Base-by-base conservation (phyloP, 805 yeast species). In the Zygosaccharomyces lentus region DNA sequence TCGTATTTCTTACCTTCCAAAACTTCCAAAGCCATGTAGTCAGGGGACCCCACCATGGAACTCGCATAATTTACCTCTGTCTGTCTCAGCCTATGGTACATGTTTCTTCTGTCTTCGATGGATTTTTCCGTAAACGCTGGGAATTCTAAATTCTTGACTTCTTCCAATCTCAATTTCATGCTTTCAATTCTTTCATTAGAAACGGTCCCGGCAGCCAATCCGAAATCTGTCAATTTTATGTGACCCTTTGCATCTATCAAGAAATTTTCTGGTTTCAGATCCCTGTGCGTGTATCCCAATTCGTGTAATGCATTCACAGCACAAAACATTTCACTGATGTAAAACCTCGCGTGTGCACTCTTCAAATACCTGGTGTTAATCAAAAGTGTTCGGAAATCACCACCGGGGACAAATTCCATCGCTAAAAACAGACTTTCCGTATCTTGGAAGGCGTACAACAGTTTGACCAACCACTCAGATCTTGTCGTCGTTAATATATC, bases 371-470 rank as follows among this genome's bases (percentile, higher is more conserved):
- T 96, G 5, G 98, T 91, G 64, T 90, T 91, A 66, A 89, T 90
- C 53, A 93, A 77, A 49, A 93, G 70, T 0, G 99, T 93, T 62
- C 99, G 82, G 72, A 87, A 93, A 64, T 93, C 99, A 44, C 99
- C 99, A 48, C 99, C 99, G 7, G 99, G 97, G n/a, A 93, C 99
- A 66, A 87, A 93, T 65, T 93, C 99, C 99, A 93, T 93, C 2
- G 99, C 99, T 60, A 93, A 73, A 58, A 87, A 93, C 25, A 93
- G 86, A 60, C 85, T 86, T 51, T 86, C 90, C 0, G 82, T 67
- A 67, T 93, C 98, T 66, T 93, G 99, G 70, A 93, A 93, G 2
- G 98, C 96, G 64, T 93, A 93, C 48, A 88, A 74, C 41, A 93
- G 73, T 67, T 89, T 89, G 34, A 93, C 99, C 31, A 93, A 73